A percentile compares a stretch with the other conserved stretches of the same genome.
phyloP scores from a whole-genome alignment of 441 rosid species.

The Erysimum pusillum region DNA sequence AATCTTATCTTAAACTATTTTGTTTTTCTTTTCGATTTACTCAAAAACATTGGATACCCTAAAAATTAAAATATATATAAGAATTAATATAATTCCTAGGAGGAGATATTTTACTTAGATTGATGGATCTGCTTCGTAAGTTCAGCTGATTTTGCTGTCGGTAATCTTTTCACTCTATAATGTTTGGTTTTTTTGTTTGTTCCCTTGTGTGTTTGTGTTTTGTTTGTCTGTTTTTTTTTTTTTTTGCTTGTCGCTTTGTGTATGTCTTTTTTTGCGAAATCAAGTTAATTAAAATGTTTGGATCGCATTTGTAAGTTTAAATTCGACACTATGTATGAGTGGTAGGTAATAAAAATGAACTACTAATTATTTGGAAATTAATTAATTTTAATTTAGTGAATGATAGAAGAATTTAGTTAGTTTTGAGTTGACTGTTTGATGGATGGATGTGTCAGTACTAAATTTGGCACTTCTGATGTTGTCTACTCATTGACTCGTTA shows the following conservation, averaged over 20 bases:
- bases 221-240: slow-evolving; percentile 9
- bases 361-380: not conserved
- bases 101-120: not conserved
- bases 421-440: slow-evolving; percentile 44
- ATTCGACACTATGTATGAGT: too few species aligned
- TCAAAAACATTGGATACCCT: slow-evolving; percentile 39
- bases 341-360: not conserved
- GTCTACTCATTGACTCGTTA: slow-evolving; percentile 47
- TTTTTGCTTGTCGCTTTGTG: slow-evolving; percentile 19
- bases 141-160: slow-evolving; percentile 44
- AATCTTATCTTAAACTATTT: not conserved
- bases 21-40: not conserved
- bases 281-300: too few species aligned
- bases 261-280: not conserved
- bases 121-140: slow-evolving; percentile 23
- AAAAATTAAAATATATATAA: not conserved
- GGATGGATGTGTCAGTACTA: slow-evolving; percentile 51
- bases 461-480: slow-evolving; percentile 48
- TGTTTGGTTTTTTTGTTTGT: slow-evolving; percentile 33
- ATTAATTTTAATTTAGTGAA: slow-evolving; percentile 1
- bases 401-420: slow-evolving; percentile 9
- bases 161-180: slow-evolving; percentile 38
- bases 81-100: not conserved
- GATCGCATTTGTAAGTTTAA: too few species aligned
- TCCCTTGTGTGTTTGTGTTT: slow-evolving; percentile 32